Conservation (phyloP, 1,284 basidiomycete genomes). For the Fomitopsis schrenkii region DNA sequence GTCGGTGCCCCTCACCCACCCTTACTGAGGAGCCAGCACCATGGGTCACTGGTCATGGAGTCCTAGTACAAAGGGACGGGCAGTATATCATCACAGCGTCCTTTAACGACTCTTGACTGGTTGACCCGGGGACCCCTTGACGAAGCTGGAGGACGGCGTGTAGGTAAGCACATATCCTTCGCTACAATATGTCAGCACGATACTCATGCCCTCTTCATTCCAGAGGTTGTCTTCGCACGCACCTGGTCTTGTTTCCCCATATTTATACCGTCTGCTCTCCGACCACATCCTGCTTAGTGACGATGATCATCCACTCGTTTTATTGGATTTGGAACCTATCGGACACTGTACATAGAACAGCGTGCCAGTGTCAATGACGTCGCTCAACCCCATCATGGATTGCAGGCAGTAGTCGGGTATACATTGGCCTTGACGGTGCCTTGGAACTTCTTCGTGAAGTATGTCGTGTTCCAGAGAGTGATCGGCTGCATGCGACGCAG, state of each 20-base stretch:
- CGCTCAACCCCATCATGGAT: not conserved
- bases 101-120: not conserved
- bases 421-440: not conserved
- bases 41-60: slow-evolving; percentile 27
- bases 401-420: not conserved
- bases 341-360: not conserved
- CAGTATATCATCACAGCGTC: slow-evolving; percentile 17
- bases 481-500: not conserved
- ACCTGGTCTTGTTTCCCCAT: not conserved
- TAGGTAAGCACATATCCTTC: not conserved
- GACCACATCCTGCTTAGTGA: not conserved
- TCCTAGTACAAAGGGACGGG: slow-evolving; percentile 25
- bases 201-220: not conserved
- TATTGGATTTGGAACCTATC: not conserved
- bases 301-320: not conserved
- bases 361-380: not conserved
- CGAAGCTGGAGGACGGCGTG: not conserved
- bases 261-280: not conserved
- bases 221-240: not conserved
- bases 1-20: slow-evolving; percentile 22
- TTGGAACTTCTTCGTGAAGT: not conserved
- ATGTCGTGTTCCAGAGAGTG: not conserved
- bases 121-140: not conserved
- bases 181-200: not conserved
- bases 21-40: slow-evolving; percentile 28